Conservation (phyloP, 192 early-diverging fungal species). For the Gonapodya sp. region DNA sequence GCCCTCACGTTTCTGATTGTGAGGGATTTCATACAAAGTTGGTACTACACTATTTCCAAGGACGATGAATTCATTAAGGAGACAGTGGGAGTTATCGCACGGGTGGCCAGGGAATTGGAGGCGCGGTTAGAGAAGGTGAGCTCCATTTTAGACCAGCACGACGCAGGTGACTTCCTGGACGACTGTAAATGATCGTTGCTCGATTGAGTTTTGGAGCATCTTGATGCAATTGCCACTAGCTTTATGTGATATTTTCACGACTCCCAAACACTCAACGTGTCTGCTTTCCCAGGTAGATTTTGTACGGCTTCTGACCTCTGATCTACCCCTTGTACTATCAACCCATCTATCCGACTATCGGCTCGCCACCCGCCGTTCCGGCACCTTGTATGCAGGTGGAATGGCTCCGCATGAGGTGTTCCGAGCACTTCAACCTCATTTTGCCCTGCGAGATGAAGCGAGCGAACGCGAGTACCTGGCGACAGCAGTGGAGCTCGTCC, state of each 20-base stretch:
- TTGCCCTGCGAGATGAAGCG: neutral
- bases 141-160: neutral
- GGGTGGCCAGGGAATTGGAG: neutral
- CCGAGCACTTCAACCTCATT: neutral
- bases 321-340: neutral
- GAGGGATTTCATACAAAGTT: neutral
- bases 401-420: neutral
- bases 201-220: neutral
- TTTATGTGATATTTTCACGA: no score
- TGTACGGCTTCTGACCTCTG: neutral
- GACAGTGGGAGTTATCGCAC: neutral
- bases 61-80: neutral
- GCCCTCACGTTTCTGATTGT: neutral
- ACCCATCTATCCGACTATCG: neutral
- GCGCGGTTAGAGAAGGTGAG: neutral
- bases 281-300: neutral
- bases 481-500: neutral
- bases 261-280: no score
- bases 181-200: neutral
- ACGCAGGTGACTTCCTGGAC: no score
- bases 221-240: neutral
- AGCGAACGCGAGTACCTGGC: neutral
- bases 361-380: neutral
- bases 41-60: neutral
- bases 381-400: neutral